Conservation (phyloP, 75 land plant species). For the Larix kaempferi region DNA sequence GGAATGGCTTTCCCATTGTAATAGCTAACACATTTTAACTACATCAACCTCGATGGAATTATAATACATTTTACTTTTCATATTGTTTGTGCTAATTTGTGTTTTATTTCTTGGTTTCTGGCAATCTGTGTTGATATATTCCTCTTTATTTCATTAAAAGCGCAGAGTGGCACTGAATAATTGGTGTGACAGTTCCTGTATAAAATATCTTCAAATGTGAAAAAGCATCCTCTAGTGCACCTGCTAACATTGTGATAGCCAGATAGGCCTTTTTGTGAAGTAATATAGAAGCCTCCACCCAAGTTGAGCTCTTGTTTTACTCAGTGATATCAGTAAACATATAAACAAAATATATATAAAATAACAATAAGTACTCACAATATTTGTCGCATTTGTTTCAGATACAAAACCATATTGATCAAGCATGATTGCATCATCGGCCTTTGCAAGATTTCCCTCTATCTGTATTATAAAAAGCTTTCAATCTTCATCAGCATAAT, state of each 20-base stretch:
- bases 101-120: too few relatives aligned
- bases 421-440: slow-evolving; percentile 99
- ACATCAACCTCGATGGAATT: too few relatives aligned
- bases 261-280: not conserved
- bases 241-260: too few relatives aligned
- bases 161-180: not conserved
- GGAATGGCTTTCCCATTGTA: too few relatives aligned
- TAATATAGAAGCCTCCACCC: not conserved
- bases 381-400: slow-evolving; percentile 99
- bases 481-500: not conserved
- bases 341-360: not conserved
- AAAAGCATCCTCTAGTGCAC: too few relatives aligned
- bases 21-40: too few relatives aligned
- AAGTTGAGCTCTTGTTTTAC: not conserved
- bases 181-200: not conserved
- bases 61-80: too few relatives aligned
- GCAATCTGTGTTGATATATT: not conserved
- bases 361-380: slow-evolving; percentile 7
- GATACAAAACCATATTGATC: slow-evolving; percentile 98
- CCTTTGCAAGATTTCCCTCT: slow-evolving; percentile 92
- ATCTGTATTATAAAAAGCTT: slow-evolving; percentile 45
- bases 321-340: not conserved
- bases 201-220: too few relatives aligned
- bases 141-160: not conserved
- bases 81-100: too few relatives aligned